Conservation (phyloP, 148 eudicot genomes). For the Dysphania ambrosioides region DNA sequence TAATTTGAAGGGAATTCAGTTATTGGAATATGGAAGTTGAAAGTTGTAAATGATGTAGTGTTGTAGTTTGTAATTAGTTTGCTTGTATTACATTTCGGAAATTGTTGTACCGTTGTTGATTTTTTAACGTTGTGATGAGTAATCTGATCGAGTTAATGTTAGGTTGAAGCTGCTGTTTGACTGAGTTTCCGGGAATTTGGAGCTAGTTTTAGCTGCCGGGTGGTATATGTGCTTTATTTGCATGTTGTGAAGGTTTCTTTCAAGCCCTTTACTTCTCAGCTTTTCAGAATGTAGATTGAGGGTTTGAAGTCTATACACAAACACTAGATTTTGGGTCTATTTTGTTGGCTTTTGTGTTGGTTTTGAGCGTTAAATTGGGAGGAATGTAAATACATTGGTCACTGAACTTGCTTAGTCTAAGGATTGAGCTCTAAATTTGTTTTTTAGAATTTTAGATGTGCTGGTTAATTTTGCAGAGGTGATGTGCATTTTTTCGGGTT, state of each 20-base stretch:
- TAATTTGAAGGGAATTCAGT: neutral
- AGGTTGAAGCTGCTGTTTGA: neutral
- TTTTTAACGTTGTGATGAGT: neutral
- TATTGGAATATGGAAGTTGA: neutral
- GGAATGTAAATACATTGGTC: neutral
- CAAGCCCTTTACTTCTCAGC: neutral
- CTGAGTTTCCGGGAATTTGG: neutral
- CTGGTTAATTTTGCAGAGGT: neutral
- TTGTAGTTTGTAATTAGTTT: neutral
- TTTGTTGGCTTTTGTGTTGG: neutral
- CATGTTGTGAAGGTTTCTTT: neutral
- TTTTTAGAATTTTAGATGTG: no score
- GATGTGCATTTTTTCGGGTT: neutral
- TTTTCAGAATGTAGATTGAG: neutral
- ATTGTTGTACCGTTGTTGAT: neutral
- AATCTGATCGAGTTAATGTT: neutral
- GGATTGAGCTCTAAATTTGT: neutral
- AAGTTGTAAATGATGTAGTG: neutral
- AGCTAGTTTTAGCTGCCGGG: neutral
- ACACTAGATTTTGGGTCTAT: neutral
- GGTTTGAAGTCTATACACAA: neutral
- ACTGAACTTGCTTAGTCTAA: neutral
- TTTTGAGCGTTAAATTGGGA: no score
- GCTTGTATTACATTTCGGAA: neutral
- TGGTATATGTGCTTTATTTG: neutral